Percentiles rank a stretch among this genome's conserved stretches.
These are phyloP conservation scores for Jacaranda copaia DNA, from an alignment of 257 asterid species.

Conservation along the genomic window DNA sequence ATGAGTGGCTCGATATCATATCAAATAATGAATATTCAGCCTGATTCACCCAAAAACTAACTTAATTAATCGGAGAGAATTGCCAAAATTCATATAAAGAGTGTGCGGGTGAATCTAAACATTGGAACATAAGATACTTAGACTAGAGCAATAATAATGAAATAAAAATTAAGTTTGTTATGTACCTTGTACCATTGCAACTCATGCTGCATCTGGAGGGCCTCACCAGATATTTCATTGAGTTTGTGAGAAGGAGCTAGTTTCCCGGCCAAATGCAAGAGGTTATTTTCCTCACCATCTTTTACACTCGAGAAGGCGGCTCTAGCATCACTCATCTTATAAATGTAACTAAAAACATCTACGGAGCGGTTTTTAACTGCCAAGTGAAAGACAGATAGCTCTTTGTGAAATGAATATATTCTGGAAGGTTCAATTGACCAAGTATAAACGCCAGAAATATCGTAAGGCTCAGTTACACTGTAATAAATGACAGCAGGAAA, in stretches of 20 bases:
- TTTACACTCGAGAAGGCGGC: not conserved
- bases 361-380: conserved; percentile 20
- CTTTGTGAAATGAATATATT: not conserved
- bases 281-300: not conserved
- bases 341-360: not conserved
- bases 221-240: not conserved
- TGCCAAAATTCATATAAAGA: no score
- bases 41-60: no score
- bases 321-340: not conserved
- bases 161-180: no score
- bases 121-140: no score
- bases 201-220: conserved; percentile 30
- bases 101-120: no score
- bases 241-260: not conserved
- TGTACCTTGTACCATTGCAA: conserved; percentile 32
- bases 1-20: no score
- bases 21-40: no score
- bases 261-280: conserved; percentile 20
- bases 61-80: no score
- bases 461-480: not conserved
- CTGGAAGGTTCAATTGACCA: no score
- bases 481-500: not conserved
- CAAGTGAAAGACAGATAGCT: not conserved
- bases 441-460: no score
- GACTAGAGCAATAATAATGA: not conserved